Percentiles rank a stretch among this genome's conserved stretches.
Conservation (phyloP, 371 early-diverging fungal genomes). For the Syncephalastrum racemosum region DNA sequence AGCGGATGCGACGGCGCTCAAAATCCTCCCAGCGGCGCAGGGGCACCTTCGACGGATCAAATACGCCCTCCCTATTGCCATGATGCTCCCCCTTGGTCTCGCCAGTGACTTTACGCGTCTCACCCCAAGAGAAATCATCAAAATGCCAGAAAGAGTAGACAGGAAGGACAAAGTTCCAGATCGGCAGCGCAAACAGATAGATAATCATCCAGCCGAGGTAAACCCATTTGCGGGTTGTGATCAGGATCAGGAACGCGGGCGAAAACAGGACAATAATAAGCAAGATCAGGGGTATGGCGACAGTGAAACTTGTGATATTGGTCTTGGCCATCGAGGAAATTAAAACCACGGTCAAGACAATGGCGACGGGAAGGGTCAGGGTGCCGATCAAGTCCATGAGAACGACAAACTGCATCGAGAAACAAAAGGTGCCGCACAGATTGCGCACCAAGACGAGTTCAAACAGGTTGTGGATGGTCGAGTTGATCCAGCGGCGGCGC, state of each 20-base stretch:
- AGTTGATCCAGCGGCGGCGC: conserved; percentile 90
- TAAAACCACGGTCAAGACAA: conserved; percentile 62
- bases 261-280: conserved; percentile 69
- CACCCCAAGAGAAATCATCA: conserved; percentile 99
- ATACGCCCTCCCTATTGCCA: conserved; percentile 52
- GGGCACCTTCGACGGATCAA: conserved; percentile 52
- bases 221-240: conserved; percentile 83
- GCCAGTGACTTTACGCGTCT: conserved; percentile 82
- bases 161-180: conserved; percentile 96
- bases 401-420: conserved; percentile 88
- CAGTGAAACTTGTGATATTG: conserved; percentile 34
- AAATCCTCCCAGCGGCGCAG: conserved; percentile 62
- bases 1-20: conserved; percentile 24
- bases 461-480: conserved; percentile 84
- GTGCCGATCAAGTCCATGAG: conserved; percentile 86
- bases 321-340: conserved; percentile 42
- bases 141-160: conserved; percentile 98
- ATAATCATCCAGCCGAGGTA: conserved; percentile 89
- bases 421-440: conserved; percentile 85
- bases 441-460: conserved; percentile 80
- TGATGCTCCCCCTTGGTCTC: conserved; percentile 76
- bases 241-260: conserved; percentile 82
- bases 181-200: conserved; percentile 87
- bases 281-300: conserved; percentile 69
- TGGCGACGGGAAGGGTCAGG: conserved; percentile 77